Base-by-base conservation (phyloP, 108 stramenopile genomes). In the Conticribra guillardii region DNA sequence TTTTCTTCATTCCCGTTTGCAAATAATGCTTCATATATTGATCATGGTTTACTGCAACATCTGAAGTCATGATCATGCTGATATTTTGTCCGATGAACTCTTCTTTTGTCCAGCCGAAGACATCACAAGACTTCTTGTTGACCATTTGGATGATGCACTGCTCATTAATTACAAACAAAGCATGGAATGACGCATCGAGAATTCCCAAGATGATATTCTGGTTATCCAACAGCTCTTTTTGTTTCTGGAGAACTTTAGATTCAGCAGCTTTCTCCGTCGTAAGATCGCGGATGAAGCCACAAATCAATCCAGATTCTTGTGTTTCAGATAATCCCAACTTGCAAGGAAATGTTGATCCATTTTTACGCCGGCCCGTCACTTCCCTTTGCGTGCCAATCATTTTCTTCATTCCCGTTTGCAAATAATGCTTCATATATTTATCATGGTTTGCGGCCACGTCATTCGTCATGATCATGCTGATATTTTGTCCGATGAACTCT, bases 241-340 rank as follows among this genome's bases (percentile, higher is more conserved):
- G 5, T 53, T 69, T 59, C 51, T 48, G 47, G 18, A 60, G 22
- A 2, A 59, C 33, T 19, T 32, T 67, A 11, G 21, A 24, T 29
- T 30, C 37, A 0, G 56, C 17, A 60, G 45, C 23, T 59, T 74
- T 52, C 48, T 74, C 52, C 0, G 34, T 21, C 24, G 71, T 28
- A 33, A 77, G 26, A 58, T 84, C 50, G 33, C 75, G 55, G 15
- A 84, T 52, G 62, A 76, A 67, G 50, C 74, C 79, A 51, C 82
- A 80, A 34, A 80, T 59, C 44, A 74, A 33, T 22, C 74, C 55
- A 9, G 51, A 50, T 2, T 75, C 80, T 29, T 69, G 50, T 1
- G 45, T 60, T 48, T 74, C 66, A 26, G 79, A 60, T 9, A 73
- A 49, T 3, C 79, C 72, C 18, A 80, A 44, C 0, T 58, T 32